These are phyloP conservation scores for Zymoseptoria crescenta DNA, from an alignment of 2,329 filamentous ascomycete species.

Conservation along the genomic window DNA sequence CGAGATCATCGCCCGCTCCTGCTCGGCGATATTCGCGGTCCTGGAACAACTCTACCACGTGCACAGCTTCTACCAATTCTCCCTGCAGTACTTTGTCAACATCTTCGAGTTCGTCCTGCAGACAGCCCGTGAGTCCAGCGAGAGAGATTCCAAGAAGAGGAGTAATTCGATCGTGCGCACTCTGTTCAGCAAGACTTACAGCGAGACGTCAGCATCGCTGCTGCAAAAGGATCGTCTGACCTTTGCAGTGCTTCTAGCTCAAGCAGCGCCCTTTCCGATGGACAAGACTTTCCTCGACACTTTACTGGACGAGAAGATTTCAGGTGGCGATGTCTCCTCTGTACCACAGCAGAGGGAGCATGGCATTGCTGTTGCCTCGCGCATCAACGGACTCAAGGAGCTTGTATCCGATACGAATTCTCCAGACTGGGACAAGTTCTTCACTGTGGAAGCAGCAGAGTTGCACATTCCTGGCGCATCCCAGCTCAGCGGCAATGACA, in stretches of 20 bases:
- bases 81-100: slow-evolving; percentile 92
- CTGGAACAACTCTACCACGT: slow-evolving; percentile 95
- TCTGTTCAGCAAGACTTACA: slow-evolving; percentile 84
- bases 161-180: slow-evolving; percentile 86
- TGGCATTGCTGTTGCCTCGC: slow-evolving; percentile 59
- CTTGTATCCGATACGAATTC: slow-evolving; percentile 55
- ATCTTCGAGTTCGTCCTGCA: slow-evolving; percentile 92
- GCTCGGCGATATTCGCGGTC: slow-evolving; percentile 94
- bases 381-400: slow-evolving; percentile 65
- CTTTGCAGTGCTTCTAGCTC: slow-evolving; percentile 86
- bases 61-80: slow-evolving; percentile 99
- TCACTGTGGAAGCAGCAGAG: slow-evolving; percentile 79
- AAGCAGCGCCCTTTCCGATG: slow-evolving; percentile 94
- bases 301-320: slow-evolving; percentile 69
- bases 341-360: slow-evolving; percentile 57
- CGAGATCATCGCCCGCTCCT: slow-evolving; percentile 84
- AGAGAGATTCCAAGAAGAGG: slow-evolving; percentile 49
- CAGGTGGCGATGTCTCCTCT: slow-evolving; percentile 71
- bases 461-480: slow-evolving; percentile 71
- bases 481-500: slow-evolving; percentile 46
- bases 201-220: slow-evolving; percentile 84
- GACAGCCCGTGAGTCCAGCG: slow-evolving; percentile 68
- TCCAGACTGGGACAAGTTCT: slow-evolving; percentile 71
- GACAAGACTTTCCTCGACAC: slow-evolving; percentile 81
- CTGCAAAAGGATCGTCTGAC: slow-evolving; percentile 92